phyloP scores from a whole-genome alignment of 371 early-diverging fungal genomes.

The Zopfochytrium polystomum region DNA sequence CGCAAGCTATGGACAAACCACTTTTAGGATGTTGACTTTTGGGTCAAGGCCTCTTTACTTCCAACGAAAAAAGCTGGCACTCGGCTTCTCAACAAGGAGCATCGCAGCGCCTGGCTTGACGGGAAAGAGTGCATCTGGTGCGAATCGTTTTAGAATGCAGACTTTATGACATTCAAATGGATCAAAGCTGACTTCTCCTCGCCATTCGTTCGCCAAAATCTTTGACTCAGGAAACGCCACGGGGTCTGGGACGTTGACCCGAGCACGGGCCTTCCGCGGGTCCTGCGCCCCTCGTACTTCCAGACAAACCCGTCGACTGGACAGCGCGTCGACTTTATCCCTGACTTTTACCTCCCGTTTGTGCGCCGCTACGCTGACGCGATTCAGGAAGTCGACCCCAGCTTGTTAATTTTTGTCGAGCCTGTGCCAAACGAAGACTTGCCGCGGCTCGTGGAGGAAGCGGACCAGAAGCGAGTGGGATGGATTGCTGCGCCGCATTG shows the following conservation, averaged over 20 bases:
- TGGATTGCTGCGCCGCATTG: conserved; percentile 78
- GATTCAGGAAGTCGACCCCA: conserved; percentile 55
- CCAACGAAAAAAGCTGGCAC: conserved; percentile 61
- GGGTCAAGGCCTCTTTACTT: conserved; percentile 70
- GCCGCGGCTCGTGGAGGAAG: conserved; percentile 58
- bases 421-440: conserved; percentile 75
- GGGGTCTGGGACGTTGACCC: conserved; percentile 69
- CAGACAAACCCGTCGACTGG: conserved; percentile 59
- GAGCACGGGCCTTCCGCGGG: conserved; percentile 49
- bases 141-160: not conserved
- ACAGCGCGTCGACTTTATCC: conserved; percentile 54
- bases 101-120: conserved; percentile 59
- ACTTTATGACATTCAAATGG: not conserved
- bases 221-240: conserved; percentile 48
- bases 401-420: conserved; percentile 66
- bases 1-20: too few relatives aligned
- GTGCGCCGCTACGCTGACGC: conserved; percentile 59
- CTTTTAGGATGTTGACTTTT: conserved; percentile 67
- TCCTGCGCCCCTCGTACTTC: conserved; percentile 62
- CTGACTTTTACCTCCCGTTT: conserved; percentile 68
- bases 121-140: conserved; percentile 68
- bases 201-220: not conserved
- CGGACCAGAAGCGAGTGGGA: conserved; percentile 40
- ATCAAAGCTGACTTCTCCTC: not conserved
- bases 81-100: conserved; percentile 54